Conservation (phyloP, 139 green algal genomes). For the Bryopsis sp. region DNA sequence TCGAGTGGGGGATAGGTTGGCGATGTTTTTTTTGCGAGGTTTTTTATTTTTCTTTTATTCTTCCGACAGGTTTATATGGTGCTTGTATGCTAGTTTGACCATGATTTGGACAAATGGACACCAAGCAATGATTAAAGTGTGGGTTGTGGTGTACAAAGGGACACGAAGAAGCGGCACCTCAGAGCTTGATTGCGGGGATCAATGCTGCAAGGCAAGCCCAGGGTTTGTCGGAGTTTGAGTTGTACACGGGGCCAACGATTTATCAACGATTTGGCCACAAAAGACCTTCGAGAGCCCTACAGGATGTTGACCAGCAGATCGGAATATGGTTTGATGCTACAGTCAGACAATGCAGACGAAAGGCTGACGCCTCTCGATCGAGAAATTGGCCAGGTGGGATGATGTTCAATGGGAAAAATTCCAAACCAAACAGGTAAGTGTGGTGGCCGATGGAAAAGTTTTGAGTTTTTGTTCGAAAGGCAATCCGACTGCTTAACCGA, state of each 20-base stretch:
- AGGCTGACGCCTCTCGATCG: constrained; percentile 82
- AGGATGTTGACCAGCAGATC: constrained; percentile 89
- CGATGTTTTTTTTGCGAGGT: too few species aligned
- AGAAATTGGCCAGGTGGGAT: constrained; percentile 75
- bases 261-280: constrained; percentile 93
- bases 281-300: constrained; percentile 94
- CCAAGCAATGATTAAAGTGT: too few species aligned
- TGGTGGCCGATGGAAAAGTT: too few species aligned
- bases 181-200: constrained; percentile 83
- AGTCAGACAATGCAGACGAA: constrained; percentile 88
- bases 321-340: constrained; percentile 89
- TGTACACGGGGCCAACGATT: constrained; percentile 79
- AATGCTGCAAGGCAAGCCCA: constrained; percentile 74
- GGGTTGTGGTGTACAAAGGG: too few species aligned
- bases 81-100: too few species aligned
- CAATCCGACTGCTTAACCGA: too few species aligned
- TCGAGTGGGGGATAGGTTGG: too few species aligned
- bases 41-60: too few species aligned
- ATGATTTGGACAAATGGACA: too few species aligned
- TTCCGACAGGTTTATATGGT: too few species aligned
- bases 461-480: too few species aligned
- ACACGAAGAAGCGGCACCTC: constrained; percentile 91
- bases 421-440: constrained; percentile 42
- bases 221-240: constrained; percentile 31
- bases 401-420: constrained; percentile 64